These are phyloP conservation scores for Fistulinella prunicolor DNA, from an alignment of 768 basidiomycete genomes.

Conservation along the genomic window DNA sequence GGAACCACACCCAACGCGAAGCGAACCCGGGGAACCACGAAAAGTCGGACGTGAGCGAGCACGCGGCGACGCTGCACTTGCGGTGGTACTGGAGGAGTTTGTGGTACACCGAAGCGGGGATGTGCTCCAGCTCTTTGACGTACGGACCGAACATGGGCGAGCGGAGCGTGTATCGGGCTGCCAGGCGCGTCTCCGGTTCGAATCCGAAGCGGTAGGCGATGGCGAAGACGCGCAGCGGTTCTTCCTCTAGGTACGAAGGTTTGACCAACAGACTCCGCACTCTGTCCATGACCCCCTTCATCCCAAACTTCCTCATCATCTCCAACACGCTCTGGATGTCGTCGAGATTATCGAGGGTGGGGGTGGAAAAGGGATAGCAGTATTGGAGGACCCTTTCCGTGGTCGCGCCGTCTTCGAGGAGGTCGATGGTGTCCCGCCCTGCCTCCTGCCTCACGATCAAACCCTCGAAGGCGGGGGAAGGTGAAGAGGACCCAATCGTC, in stretches of 20 bases:
- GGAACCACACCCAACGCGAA: slow-evolving; percentile 39
- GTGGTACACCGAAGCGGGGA: slow-evolving; percentile 37
- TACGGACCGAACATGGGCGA: slow-evolving; percentile 35
- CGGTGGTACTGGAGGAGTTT: slow-evolving; percentile 37
- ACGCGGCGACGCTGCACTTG: slow-evolving; percentile 30
- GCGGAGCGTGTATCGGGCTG: slow-evolving; percentile 35
- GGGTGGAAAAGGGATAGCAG: slow-evolving; percentile 37
- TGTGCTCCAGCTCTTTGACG: slow-evolving; percentile 36
- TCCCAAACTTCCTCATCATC: slow-evolving; percentile 39
- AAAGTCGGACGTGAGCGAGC: slow-evolving; percentile 34
- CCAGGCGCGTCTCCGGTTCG: slow-evolving; percentile 32
- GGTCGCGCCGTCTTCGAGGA: slow-evolving; percentile 32
- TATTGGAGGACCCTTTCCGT: slow-evolving; percentile 34
- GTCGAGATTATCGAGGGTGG: slow-evolving; percentile 32
- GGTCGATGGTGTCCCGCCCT: slow-evolving; percentile 26
- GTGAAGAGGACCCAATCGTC: slow-evolving; percentile 26
- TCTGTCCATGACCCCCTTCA: slow-evolving; percentile 31
- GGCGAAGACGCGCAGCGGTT: slow-evolving; percentile 38
- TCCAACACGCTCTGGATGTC: slow-evolving; percentile 35
- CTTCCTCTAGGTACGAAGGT: slow-evolving; percentile 25
- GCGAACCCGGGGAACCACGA: slow-evolving; percentile 37
- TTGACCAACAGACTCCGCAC: slow-evolving; percentile 29
- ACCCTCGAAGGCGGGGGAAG: slow-evolving; percentile 27
- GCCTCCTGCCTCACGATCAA: slow-evolving; percentile 22
- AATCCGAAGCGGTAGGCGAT: slow-evolving; percentile 38